Percentiles rank a stretch among this genome's conserved stretches.
Evolutionary conservation across 306 rosid genomes (phyloP).

Genomic region (Begonia masoniana): DNA sequence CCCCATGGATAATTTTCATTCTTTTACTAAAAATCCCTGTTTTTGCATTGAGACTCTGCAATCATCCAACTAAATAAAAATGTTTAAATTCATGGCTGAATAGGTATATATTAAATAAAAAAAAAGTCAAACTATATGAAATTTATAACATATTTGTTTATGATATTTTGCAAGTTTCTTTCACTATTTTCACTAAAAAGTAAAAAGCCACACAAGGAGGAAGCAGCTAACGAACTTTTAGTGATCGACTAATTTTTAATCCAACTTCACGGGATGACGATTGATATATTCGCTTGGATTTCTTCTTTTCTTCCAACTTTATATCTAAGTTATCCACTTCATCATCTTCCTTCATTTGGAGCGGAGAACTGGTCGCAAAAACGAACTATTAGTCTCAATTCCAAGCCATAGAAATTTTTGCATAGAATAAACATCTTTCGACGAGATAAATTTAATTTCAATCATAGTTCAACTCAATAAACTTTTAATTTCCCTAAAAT

Average conservation of each 20-base stretch:
- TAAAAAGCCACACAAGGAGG: slow-evolving; percentile 3
- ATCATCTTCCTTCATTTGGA: slow-evolving; percentile 77
- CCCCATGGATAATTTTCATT: slow-evolving; percentile 88
- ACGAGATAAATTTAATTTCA: too few relatives aligned
- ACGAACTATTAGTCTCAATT: background rate
- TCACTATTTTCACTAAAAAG: too few relatives aligned
- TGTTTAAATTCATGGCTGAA: slow-evolving; percentile 32
- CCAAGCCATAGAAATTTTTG: too few relatives aligned
- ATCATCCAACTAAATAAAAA: slow-evolving; percentile 68
- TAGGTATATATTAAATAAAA: background rate
- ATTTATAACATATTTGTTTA: too few relatives aligned
- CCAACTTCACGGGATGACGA: slow-evolving; percentile 89
- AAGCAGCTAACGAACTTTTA: slow-evolving; percentile 71
- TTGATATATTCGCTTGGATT: slow-evolving; percentile 83
- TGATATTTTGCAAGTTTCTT: too few relatives aligned
- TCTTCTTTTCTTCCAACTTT: slow-evolving; percentile 59
- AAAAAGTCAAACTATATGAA: too few relatives aligned
- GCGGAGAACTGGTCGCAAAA: slow-evolving; percentile 52
- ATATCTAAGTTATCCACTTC: slow-evolving; percentile 87
- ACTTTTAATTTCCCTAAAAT: too few relatives aligned
- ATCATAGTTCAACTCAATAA: too few relatives aligned
- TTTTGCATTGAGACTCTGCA: slow-evolving; percentile 97
- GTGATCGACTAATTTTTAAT: slow-evolving; percentile 81
- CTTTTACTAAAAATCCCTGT: slow-evolving; percentile 95
- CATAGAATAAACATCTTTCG: too few relatives aligned